These are phyloP conservation scores for Suhomyces xylopsoci DNA, from an alignment of 805 yeast genomes.

Conservation along the genomic window DNA sequence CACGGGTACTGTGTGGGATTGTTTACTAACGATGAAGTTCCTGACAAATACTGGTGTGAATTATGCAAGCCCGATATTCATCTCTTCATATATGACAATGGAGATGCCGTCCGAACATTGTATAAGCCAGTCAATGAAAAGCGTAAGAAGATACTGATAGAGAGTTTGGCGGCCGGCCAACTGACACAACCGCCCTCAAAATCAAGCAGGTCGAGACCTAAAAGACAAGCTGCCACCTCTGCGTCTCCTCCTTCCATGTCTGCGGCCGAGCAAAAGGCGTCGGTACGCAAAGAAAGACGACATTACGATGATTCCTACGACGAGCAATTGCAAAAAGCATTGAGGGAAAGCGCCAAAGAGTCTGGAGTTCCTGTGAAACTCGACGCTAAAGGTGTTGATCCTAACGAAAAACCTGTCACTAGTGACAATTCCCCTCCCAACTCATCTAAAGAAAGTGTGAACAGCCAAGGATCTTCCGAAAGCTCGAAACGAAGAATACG, in stretches of 20 bases:
- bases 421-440: not conserved
- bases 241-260: not conserved
- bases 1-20: slow-evolving; percentile 96
- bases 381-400: slow-evolving; percentile 19
- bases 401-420: slow-evolving; percentile 1
- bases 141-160: slow-evolving; percentile 33
- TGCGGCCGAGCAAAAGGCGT: slow-evolving; percentile 11
- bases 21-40: slow-evolving; percentile 66
- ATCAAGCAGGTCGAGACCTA: slow-evolving; percentile 5
- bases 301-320: slow-evolving; percentile 35
- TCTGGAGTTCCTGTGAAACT: slow-evolving; percentile 34
- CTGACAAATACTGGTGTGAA: slow-evolving; percentile 96
- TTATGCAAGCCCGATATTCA: slow-evolving; percentile 84
- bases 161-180: slow-evolving; percentile 11
- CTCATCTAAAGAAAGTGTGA: not conserved
- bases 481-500: slow-evolving; percentile 3
- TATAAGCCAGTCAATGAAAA: slow-evolving; percentile 42
- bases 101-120: slow-evolving; percentile 29
- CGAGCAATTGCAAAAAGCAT: slow-evolving; percentile 46
- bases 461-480: not conserved
- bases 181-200: slow-evolving; percentile 10
- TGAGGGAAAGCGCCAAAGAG: slow-evolving; percentile 57
- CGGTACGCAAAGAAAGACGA: slow-evolving; percentile 30
- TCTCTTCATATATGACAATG: slow-evolving; percentile 36
- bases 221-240: slow-evolving; percentile 6